Evolutionary conservation across 2,329 filamentous ascomycete species (phyloP).

Genomic region (Nannizzia gypsea): DNA sequence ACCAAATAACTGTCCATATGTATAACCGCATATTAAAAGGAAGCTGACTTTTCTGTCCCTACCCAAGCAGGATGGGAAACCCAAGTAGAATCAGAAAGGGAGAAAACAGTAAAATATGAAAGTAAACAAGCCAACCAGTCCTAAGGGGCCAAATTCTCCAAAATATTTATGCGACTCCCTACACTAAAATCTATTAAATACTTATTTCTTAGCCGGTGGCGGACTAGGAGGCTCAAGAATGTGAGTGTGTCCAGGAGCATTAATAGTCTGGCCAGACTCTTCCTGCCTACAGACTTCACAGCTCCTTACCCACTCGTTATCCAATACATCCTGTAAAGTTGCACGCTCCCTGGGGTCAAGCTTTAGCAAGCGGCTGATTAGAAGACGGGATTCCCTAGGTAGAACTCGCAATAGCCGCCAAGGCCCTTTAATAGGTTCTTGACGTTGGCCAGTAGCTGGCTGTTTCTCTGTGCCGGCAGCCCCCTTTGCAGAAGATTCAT

Average conservation of each 20-base stretch:
- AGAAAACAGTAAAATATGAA: not conserved
- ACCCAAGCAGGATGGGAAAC: not conserved
- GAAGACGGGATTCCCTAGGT: slow-evolving; percentile 77
- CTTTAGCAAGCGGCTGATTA: slow-evolving; percentile 86
- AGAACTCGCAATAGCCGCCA: slow-evolving; percentile 80
- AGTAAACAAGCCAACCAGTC: not conserved
- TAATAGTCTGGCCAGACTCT: slow-evolving; percentile 58
- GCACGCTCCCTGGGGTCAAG: slow-evolving; percentile 73
- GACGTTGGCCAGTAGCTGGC: slow-evolving; percentile 27
- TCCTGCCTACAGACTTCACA: slow-evolving; percentile 74
- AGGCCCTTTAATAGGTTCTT: slow-evolving; percentile 78
- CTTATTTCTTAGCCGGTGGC: slow-evolving; percentile 5
- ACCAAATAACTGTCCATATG: not conserved
- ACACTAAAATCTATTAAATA: slow-evolving; percentile 1
- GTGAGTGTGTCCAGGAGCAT: slow-evolving; percentile 68
- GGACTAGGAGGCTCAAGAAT: slow-evolving; percentile 56
- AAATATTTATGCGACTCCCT: slow-evolving; percentile 1
- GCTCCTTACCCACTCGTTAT: slow-evolving; percentile 80
- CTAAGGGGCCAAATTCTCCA: not conserved
- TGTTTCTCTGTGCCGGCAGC: not conserved
- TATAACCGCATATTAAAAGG: not conserved
- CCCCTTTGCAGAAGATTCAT: slow-evolving; percentile 8
- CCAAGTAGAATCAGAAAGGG: not conserved
- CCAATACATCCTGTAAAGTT: slow-evolving; percentile 71
- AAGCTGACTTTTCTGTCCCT: not conserved